Conservation (phyloP, 352 stramenopile genomes). For the Elongisporangium prolatum region DNA sequence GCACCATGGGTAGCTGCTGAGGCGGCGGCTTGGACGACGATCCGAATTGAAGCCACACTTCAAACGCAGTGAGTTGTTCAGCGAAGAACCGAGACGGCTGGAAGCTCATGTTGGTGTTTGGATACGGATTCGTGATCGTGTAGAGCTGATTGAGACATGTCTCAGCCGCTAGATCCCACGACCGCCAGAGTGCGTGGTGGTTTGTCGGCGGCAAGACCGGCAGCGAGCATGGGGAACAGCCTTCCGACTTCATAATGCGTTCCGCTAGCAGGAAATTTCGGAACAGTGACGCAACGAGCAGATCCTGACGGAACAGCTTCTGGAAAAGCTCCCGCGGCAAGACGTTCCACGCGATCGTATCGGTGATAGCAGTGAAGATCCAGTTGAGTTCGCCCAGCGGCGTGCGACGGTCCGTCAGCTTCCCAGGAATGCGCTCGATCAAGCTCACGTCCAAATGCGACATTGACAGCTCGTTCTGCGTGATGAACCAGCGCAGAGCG, state of each 20-base stretch:
- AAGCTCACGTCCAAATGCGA: conserved; percentile 76
- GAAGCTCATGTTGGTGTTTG: conserved; percentile 61
- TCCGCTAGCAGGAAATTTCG: conserved; percentile 98
- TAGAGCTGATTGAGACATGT: conserved; percentile 96
- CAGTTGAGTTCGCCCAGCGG: conserved; percentile 98
- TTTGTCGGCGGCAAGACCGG: conserved; percentile 93
- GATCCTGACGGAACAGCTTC: conserved; percentile 98
- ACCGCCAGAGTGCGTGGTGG: conserved; percentile 97
- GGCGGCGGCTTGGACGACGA: conserved; percentile 86
- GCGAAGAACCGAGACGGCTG: conserved; percentile 96
- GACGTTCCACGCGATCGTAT: conserved; percentile 99
- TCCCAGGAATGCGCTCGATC: conserved; percentile 88
- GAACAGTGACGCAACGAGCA: conserved; percentile 98
- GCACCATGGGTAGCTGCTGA: conserved; percentile 97
- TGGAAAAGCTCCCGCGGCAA: conserved; percentile 96
- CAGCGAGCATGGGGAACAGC: conserved; percentile 87
- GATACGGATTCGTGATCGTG: conserved; percentile 67
- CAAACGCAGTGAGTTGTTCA: conserved; percentile 98
- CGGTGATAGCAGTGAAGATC: conserved; percentile 99
- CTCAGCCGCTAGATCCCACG: conserved; percentile 98
- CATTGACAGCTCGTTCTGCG: conserved; percentile 90
- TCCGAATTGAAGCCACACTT: conserved; percentile 98
- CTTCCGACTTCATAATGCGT: conserved; percentile 92
- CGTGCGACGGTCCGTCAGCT: conserved; percentile 92
- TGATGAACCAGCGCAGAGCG: conserved; percentile 97